Percentiles rank a stretch among this genome's conserved stretches.
Evolutionary conservation across 768 basidiomycete species (phyloP).

Genomic region (Suillus weaverae): DNA sequence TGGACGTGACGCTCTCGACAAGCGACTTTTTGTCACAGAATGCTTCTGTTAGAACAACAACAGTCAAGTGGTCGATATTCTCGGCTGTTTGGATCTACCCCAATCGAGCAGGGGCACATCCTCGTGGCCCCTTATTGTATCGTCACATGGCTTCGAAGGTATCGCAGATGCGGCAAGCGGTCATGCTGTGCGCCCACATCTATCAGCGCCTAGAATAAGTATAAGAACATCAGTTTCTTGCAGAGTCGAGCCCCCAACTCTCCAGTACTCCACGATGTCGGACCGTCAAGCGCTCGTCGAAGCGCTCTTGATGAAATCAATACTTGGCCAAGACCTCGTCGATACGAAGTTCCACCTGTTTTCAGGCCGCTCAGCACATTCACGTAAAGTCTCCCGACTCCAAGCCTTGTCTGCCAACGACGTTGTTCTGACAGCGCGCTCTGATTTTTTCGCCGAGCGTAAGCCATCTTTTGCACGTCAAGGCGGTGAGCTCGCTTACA

Average conservation of each 20-base stretch:
- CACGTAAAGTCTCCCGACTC: conserved; percentile 17
- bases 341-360: conserved; percentile 34
- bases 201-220: not conserved
- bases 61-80: not conserved
- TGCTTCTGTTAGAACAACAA: not conserved
- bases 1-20: not conserved
- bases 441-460: conserved; percentile 31
- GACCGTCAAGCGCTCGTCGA: conserved; percentile 16
- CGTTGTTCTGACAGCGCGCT: conserved; percentile 23
- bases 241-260: not conserved
- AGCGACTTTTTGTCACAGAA: not conserved
- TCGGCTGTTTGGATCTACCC: not conserved
- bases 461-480: not conserved
- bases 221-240: not conserved
- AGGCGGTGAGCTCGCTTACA: not conserved
- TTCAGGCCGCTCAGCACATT: conserved; percentile 17
- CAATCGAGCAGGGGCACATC: not conserved
- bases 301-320: conserved; percentile 24
- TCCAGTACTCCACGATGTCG: conserved; percentile 1
- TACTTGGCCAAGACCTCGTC: conserved; percentile 28
- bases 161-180: not conserved
- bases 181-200: not conserved
- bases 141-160: not conserved
- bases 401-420: conserved; percentile 30
- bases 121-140: not conserved